Base-by-base conservation (phyloP, 2,329 filamentous ascomycete species). In the Stachybotrys elegans region DNA sequence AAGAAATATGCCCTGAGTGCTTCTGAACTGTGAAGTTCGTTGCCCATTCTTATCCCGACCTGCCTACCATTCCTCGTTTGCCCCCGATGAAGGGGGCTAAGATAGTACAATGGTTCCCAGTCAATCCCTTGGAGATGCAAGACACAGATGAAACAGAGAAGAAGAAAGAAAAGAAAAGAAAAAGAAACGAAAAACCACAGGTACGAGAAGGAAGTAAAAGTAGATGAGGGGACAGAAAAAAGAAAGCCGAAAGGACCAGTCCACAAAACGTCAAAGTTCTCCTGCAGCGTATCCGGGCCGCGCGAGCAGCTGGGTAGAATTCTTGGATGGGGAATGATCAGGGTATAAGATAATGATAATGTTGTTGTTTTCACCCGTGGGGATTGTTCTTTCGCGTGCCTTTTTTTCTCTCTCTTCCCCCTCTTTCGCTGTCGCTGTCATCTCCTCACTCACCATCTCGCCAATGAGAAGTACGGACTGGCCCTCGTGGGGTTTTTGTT, bases 241-340 rank as follows among this genome's bases (percentile, higher is more conserved):
- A 36, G 14, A 38, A 50, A 36, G 43, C 16, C 4, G 40, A 43
- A 43, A 39, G 21, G 40, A 27, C 22, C 43, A 46, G 43, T 21
- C 25, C 21, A 22, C 16, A 40, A n/a, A 40, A 19, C 27, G 21
- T 45, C 27, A 22, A 34, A 20, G 13, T 22, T 32, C 27, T 14
- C 35, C 38, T 29, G 20, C n/a, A 32, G 43, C 6, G 22, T 8
- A 35, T 43, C 40, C 40, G 49, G 45, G 54, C 59, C 59, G 64
- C 62, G 62, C 61, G 62, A 66, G 63, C 61, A 58, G 55, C 31
- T 13, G 47, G 52, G 50, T 56, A 55, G 48, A 51, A 54, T 51
- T 54, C 55, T 55, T 54, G 44, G 36, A 43, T 40, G 41, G 37
- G 51, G 49, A 51, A 53, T 52, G 25, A 31, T 56, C 38, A 47